A percentile compares a stretch with the other conserved stretches of the same genome.
Evolutionary conservation across 2,329 filamentous ascomycete genomes (phyloP).

Genomic region (Phyllosticta capitalensis): DNA sequence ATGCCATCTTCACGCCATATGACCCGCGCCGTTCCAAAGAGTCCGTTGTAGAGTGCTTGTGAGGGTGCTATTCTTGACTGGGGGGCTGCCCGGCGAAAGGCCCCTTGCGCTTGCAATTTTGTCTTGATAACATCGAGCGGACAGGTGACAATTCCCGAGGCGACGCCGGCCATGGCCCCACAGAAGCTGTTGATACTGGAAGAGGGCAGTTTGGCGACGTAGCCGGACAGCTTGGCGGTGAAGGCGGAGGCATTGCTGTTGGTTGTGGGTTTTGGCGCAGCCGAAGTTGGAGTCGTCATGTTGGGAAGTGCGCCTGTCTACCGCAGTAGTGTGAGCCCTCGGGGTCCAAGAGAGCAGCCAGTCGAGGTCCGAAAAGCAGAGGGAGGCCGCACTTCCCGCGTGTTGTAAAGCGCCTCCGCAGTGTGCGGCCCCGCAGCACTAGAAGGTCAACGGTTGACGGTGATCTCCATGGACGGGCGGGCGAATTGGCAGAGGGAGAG

Average conservation of each 20-base stretch:
- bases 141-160: constrained; percentile 89
- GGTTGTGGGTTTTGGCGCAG: constrained; percentile 5
- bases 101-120: constrained; percentile 90
- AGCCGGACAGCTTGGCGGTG: neutral
- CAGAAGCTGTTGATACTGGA: constrained; percentile 68
- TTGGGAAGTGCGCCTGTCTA: constrained; percentile 7
- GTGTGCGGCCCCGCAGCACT: constrained; percentile 12
- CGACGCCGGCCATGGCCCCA: constrained; percentile 82
- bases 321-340: neutral
- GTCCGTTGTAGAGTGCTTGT: constrained; percentile 64
- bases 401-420: constrained; percentile 9
- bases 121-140: constrained; percentile 99
- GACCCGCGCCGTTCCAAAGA: constrained; percentile 73
- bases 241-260: constrained; percentile 2
- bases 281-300: constrained; percentile 10
- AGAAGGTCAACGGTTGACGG: constrained; percentile 11
- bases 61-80: constrained; percentile 31
- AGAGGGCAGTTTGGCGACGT: constrained; percentile 39
- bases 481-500: neutral
- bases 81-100: constrained; percentile 52
- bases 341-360: neutral
- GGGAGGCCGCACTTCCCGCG: constrained; percentile 10
- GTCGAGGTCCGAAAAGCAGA: neutral
- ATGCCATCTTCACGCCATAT: constrained; percentile 87
- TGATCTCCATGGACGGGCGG: constrained; percentile 9